Base-by-base conservation (phyloP, 2,329 filamentous ascomycete species). In the Ophiostoma ips region DNA sequence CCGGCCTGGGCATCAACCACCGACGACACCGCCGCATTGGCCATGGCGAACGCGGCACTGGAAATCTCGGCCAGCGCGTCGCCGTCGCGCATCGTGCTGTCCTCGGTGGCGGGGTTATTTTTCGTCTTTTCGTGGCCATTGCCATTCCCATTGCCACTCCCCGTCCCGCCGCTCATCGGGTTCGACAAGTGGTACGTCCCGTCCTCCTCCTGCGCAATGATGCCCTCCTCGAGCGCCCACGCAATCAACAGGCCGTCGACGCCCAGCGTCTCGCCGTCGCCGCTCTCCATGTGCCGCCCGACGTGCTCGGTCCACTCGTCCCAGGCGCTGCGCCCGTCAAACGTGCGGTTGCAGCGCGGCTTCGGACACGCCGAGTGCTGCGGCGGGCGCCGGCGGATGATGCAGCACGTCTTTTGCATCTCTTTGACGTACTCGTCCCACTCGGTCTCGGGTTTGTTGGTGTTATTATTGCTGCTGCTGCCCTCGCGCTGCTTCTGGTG, bases 281-380 rank as follows among this genome's bases (percentile, higher is more conserved):
- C 76, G 56, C 81, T 82, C 64, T 95, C 89, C 71, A 94, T 83
- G 63, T 96, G 90, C 44, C 83, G 75, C 1, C 89, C 89, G 1
- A 95, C 83, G 62, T 96, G 90, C 63, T 96, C 90, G 53, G 92
- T 92, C 68, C 88, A 85, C 57, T 87, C 81, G 51, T 95, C 87
- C 90, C 90, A 95, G 9, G 83, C 84, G 2, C 75, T 76, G 1
- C 73, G 68, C 0, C 87, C 88, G 50, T 79, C 73, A 59, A 95
- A 95, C 0, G 72, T 65, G 46, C 74, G 75, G 11, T 74, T 68
- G 61, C 90, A 96, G 57, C 87, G 86, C 1, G 73, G 68, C 57
- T 79, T 80, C 0, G 79, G 79, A 55, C 85, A 89, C 1, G 83
- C 75, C 44, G 86, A 87, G 31, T 73, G 70, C 52, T 79, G 75